Evolutionary conservation across 768 basidiomycete species (phyloP), one percentile per base, ranked within the genome.

Genomic region (Tylopilus intermedius): DNA sequence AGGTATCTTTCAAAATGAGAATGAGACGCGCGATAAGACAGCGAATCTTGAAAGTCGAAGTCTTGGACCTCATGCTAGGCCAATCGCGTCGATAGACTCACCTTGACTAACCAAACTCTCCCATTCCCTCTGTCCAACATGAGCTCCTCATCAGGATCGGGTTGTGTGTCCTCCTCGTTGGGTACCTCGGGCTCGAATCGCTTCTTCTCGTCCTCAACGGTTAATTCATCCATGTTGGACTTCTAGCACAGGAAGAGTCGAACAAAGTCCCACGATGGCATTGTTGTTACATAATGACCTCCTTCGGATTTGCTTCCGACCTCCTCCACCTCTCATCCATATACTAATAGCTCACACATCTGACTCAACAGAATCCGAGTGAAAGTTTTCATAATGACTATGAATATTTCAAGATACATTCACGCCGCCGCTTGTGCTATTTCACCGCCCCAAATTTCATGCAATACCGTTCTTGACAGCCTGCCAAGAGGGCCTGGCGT

Each of bases 81-180:
- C 10, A 26, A 30, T 30, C 30, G 9, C 30, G 8, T 10, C 30
- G 30, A 30, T 14, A 48, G n/a, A 67, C 76, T 59, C 59, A 89
- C 90, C 80, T 91, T 91, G 63, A 91, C 88, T 40, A 91, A 75
- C 90, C 90, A 94, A 15, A 90, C 85, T 56, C 82, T 73, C 43
- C 89, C 86, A 45, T 82, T 80, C 18, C 84, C 84, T 55, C 83
- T 78, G 66, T 87, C 81, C 33, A 90, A 72, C 79, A 89, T 85
- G n/a, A 93, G 74, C 43, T 82, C 78, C 66, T 91, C 89, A 55
- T 93, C 88, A 1, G 88, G 88, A 60, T 90, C 88, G 0, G 85
- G 88, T 64, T 81, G 83, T 1, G 73, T 57, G 43, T 84, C 85
- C 1, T 87, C 87, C 0, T 86, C 84, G 4, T 63, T 58, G 8